Evolutionary conservation across 495 filamentous ascomycete species (phyloP).

Genomic region (Alectoria sarmentosa): DNA sequence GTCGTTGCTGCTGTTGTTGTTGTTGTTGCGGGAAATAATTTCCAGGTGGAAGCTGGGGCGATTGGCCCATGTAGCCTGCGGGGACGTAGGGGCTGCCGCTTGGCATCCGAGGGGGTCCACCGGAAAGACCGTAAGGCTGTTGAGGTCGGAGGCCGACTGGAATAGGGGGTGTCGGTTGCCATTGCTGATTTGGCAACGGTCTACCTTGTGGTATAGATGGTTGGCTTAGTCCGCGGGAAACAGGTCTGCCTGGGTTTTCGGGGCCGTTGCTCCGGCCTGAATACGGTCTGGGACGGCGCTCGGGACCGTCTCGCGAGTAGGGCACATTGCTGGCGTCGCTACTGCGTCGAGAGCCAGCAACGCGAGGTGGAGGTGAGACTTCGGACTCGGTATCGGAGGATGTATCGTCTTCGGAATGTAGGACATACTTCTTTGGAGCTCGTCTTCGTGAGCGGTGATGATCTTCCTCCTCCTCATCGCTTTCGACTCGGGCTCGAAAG

Average conservation of each 20-base stretch:
- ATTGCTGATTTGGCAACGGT: constrained; percentile 12
- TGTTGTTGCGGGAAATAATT: constrained; percentile 24
- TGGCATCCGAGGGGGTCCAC: constrained; percentile 14
- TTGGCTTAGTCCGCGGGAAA: constrained; percentile 1
- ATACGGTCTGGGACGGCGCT: constrained; percentile 20
- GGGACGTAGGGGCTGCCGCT: constrained; percentile 14
- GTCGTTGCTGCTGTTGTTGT: constrained; percentile 21
- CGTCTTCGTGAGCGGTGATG: constrained; percentile 19
- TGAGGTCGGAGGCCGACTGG: constrained; percentile 10
- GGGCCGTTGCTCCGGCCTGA: constrained; percentile 14
- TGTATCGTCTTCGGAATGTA: constrained; percentile 24
- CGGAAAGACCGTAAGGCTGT: constrained; percentile 3
- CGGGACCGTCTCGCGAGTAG: constrained; percentile 11
- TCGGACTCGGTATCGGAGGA: constrained; percentile 20
- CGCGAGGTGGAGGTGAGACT: constrained; percentile 9
- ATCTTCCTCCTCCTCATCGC: constrained; percentile 32
- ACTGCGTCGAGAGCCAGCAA: constrained; percentile 4
- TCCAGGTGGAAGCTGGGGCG: constrained; percentile 18
- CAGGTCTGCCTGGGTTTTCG: constrained; percentile 11
- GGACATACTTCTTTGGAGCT: constrained; percentile 26
- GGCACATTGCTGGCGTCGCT: constrained; percentile 16
- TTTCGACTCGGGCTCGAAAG: constrained; percentile 37
- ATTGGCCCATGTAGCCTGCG: constrained; percentile 10
- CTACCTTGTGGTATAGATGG: constrained; percentile 11
- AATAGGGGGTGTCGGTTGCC: constrained; percentile 9